Conservation (phyloP, 2,329 filamentous ascomycete species). For the Polytolypa hystricis region DNA sequence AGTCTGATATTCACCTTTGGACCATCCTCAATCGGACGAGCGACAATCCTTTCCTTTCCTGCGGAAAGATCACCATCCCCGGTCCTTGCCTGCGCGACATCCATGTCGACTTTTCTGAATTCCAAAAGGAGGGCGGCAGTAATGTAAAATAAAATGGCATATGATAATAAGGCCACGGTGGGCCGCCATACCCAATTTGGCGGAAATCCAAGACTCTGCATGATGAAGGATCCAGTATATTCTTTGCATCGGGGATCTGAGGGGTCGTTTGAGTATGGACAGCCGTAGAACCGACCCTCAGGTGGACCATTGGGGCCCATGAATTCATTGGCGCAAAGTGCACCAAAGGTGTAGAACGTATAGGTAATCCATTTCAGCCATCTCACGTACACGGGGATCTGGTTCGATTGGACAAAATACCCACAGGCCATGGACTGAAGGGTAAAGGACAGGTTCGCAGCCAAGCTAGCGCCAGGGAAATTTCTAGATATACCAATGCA, state of each 20-base stretch:
- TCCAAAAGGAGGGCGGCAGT: constrained; percentile 51
- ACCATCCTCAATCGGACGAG: constrained; percentile 42
- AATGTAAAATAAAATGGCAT: constrained; percentile 51
- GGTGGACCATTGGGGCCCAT: constrained; percentile 23
- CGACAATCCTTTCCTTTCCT: constrained; percentile 58
- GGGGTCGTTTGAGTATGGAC: constrained; percentile 51
- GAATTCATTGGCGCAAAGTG: constrained; percentile 63
- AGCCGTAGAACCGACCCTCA: constrained; percentile 59
- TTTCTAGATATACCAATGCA: constrained; percentile 55
- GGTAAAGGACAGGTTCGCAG: constrained; percentile 62
- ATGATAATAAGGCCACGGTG: constrained; percentile 52
- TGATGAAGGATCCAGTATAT: constrained; percentile 59
- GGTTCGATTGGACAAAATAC: constrained; percentile 63
- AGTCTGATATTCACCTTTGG: constrained; percentile 55
- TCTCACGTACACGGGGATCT: constrained; percentile 64
- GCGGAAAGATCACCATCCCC: constrained; percentile 52
- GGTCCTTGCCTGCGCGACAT: constrained; percentile 51
- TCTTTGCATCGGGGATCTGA: constrained; percentile 54
- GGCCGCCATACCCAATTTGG: constrained; percentile 56
- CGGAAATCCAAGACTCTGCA: constrained; percentile 58
- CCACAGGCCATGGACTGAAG: constrained; percentile 65
- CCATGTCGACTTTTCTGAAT: constrained; percentile 57
- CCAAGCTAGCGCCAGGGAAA: constrained; percentile 59
- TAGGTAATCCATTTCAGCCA: constrained; percentile 52
- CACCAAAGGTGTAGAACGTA: constrained; percentile 54